These are phyloP conservation scores for Didymella lethalis DNA, from an alignment of 2,329 filamentous ascomycete genomes.

Conservation along the genomic window DNA sequence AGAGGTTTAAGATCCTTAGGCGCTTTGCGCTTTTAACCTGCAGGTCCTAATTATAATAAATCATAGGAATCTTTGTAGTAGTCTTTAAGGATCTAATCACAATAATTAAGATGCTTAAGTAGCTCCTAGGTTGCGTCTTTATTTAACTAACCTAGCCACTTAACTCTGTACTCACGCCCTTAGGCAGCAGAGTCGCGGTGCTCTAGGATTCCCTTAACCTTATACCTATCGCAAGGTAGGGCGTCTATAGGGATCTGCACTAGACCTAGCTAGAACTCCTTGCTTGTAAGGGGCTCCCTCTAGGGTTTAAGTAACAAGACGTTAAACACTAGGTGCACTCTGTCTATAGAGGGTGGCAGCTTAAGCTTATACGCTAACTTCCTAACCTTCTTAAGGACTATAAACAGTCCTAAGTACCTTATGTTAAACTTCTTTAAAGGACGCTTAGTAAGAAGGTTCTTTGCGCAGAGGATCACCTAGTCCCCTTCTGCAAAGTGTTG, in stretches of 20 bases:
- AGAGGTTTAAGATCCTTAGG: too few relatives aligned
- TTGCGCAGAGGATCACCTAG: neutral
- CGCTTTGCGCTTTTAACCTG: neutral
- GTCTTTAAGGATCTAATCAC: neutral
- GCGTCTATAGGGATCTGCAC: neutral
- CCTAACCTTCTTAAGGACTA: neutral
- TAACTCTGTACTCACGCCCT: neutral
- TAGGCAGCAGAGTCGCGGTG: neutral
- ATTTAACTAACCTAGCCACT: neutral
- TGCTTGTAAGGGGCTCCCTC: neutral
- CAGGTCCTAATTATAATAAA: too few relatives aligned
- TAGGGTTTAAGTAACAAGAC: conserved; percentile 1
- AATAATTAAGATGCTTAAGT: neutral
- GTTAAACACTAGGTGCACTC: conserved; percentile 2
- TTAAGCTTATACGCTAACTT: neutral
- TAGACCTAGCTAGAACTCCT: neutral
- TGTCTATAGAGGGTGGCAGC: neutral
- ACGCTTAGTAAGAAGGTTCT: neutral
- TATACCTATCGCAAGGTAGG: neutral
- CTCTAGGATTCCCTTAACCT: neutral
- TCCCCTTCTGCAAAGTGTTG: neutral
- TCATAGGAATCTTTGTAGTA: neutral
- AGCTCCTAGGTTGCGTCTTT: neutral
- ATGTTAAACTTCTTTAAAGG: conserved; percentile 4
- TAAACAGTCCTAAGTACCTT: conserved; percentile 4